phyloP scores from a whole-genome alignment of 306 rosid genomes.

The Spatholobus suberectus region DNA sequence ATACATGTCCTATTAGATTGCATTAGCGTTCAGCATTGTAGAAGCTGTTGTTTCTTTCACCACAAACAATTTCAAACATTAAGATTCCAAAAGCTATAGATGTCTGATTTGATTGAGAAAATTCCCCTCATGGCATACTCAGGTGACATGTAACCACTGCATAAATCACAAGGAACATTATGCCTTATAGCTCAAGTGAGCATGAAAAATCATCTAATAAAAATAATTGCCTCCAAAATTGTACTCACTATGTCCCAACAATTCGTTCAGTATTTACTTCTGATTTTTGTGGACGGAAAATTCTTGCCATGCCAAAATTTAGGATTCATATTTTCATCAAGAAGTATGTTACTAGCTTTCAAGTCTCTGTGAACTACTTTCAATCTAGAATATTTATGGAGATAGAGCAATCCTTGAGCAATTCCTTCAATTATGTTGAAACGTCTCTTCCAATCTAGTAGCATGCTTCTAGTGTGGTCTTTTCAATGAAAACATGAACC shows the following conservation, averaged over 20 bases:
- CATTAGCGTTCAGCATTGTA: background rate
- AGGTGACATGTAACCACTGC: conserved; percentile 39
- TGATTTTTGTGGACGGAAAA: conserved; percentile 8
- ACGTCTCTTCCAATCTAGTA: conserved; percentile 30
- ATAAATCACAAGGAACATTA: background rate
- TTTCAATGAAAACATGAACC: background rate
- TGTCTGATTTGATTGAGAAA: conserved; percentile 37
- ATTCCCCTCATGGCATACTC: conserved; percentile 44
- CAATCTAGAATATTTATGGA: conserved; percentile 38
- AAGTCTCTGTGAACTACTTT: conserved; percentile 32
- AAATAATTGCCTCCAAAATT: background rate
- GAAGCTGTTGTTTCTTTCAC: conserved; percentile 40
- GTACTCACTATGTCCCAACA: conserved; percentile 48
- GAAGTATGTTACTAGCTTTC: conserved; percentile 43
- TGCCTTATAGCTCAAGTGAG: background rate
- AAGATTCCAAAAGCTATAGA: conserved; percentile 39
- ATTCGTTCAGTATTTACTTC: conserved; percentile 6
- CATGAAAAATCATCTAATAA: background rate
- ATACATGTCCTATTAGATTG: conserved; percentile 33
- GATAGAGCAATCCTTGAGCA: conserved; percentile 43
- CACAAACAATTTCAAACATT: conserved; percentile 38
- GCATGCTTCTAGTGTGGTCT: conserved; percentile 2
- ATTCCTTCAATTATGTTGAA: background rate
- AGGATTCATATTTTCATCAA: background rate
- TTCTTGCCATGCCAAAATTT: conserved; percentile 41